Evolutionary conservation across 2,329 filamentous ascomycete genomes (phyloP), one percentile per base, ranked within the genome.

Genomic region (Graphilbum sp.): DNA sequence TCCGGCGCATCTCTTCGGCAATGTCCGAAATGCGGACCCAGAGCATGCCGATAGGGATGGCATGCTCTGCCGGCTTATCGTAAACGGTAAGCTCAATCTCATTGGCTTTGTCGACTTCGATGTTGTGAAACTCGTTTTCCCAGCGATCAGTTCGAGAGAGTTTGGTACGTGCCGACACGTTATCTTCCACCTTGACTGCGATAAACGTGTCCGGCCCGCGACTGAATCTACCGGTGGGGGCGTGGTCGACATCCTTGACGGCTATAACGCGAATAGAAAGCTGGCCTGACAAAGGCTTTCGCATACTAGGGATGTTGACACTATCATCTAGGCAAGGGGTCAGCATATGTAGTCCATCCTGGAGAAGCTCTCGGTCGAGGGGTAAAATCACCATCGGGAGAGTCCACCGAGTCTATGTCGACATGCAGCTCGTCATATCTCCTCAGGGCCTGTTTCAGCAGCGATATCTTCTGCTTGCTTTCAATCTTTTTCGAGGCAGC

Each of bases 11-110:
- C 59, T 98, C 90, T 55, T 98, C 90, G 2, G 86, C 85, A 47
- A 98, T 93, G 56, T 98, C 90, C 15, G 90, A 93, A 52, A 98
- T 88, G 43, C 90, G 73, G 41, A 98, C 78, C 90, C 90, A 98
- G 13, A 96, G 70, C 69, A 98, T 77, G 40, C 80, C 90, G 51
- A 98, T 94, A 31, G 90, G 90, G 37, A 92, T 76, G 13, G 87
- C 79, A 49, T 93, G 82, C 50, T 95, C 87, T 45, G 79, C 77
- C 2, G 86, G 79, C 61, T 93, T 95, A 57, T 98, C 90, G 58
- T 98, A 98, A 11, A 98, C 87, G 0, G 86, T 96, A 38, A 98
- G 73, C 55, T 98, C 90, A 44, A 98, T 85, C 60, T 98, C 90
- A 58, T 98, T 98, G 37, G 90, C 90, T 63, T 96, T 96, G 60